Evolutionary conservation across 169 alveolate species (phyloP).

Genomic region (Cryptosporidium canis): DNA sequence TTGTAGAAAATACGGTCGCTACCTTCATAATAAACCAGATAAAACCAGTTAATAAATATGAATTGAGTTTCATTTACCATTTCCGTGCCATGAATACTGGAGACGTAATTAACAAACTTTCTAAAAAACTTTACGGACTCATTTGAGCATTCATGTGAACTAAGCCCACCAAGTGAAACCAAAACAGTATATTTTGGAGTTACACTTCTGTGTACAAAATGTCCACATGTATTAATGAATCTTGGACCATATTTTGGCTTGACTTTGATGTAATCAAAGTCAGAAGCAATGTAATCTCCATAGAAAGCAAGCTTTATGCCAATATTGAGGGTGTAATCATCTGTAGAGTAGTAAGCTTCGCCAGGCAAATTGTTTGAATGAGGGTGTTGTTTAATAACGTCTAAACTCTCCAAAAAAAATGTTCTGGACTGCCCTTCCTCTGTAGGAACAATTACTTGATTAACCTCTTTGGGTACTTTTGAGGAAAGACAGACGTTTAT

Average conservation of each 20-base stretch:
- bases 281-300: slow-evolving; percentile 34
- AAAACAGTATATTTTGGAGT: slow-evolving; percentile 58
- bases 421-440: neutral
- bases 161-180: slow-evolving; percentile 28
- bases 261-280: neutral
- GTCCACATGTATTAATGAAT: slow-evolving; percentile 19
- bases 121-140: slow-evolving; percentile 22
- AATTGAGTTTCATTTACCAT: slow-evolving; percentile 26
- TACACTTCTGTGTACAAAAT: neutral
- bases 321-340: neutral
- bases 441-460: neutral
- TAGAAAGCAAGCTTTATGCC: slow-evolving; percentile 10
- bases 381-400: neutral
- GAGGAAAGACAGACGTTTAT: neutral
- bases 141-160: slow-evolving; percentile 3
- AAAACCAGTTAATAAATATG: slow-evolving; percentile 44
- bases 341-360: slow-evolving; percentile 18
- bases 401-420: neutral
- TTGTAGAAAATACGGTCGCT: neutral
- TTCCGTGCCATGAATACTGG: slow-evolving; percentile 10
- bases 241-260: slow-evolving; percentile 23
- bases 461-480: neutral
- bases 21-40: neutral
- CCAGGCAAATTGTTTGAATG: neutral
- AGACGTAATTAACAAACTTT: slow-evolving; percentile 8